Percentiles rank a stretch among this genome's conserved stretches.
Conservation (phyloP, 257 asterid genomes). For the Fraxinus quadrangulata region DNA sequence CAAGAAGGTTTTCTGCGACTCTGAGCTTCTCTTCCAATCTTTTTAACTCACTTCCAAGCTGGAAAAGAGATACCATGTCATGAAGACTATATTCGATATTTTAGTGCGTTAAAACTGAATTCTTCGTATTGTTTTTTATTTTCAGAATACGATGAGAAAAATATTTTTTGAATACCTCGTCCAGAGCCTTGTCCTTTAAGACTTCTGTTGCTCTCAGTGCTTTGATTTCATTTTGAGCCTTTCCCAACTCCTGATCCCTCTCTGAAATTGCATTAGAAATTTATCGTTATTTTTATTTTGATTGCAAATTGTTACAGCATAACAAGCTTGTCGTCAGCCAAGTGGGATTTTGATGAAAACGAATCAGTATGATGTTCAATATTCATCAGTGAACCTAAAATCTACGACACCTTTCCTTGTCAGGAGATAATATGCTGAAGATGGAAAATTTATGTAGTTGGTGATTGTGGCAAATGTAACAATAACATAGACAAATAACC, state of each 20-base stretch:
- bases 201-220: conserved; percentile 63
- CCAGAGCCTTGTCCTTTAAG: conserved; percentile 74
- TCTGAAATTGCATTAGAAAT: conserved; percentile 45
- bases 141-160: not conserved
- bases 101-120: not conserved
- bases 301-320: not conserved
- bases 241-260: conserved; percentile 63
- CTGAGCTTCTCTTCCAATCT: conserved; percentile 63
- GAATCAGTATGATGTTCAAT: not conserved
- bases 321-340: not conserved
- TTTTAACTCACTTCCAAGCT: conserved; percentile 63
- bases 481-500: not conserved
- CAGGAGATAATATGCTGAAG: not conserved
- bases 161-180: conserved; percentile 54
- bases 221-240: conserved; percentile 71
- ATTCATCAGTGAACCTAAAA: not conserved
- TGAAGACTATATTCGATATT: not conserved
- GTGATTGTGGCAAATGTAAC: not conserved
- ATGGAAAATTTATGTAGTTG: not conserved
- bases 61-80: conserved; percentile 10
- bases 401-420: not conserved
- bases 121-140: not conserved
- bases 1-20: conserved; percentile 45
- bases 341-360: not conserved
- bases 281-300: not conserved